A percentile compares a stretch with the other conserved stretches of the same genome.
Conservation (phyloP, 139 green algal genomes). For the Helicosporidium sp. region DNA sequence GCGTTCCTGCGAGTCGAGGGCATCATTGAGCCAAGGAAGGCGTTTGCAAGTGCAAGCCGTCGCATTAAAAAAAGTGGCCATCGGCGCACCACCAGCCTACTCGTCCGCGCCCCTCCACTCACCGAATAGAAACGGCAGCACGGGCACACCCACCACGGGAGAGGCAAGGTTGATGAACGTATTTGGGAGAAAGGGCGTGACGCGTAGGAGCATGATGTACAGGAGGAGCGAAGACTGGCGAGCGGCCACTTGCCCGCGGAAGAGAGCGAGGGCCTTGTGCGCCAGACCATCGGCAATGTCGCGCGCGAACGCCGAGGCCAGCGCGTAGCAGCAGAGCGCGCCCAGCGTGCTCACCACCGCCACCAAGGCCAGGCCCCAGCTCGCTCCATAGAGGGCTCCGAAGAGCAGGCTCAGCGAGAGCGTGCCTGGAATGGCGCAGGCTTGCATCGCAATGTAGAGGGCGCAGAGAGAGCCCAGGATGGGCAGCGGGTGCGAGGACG, state of each 20-base stretch:
- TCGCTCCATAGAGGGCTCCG: conserved; percentile 41
- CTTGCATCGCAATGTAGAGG: conserved; percentile 46
- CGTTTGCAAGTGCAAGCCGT: no score
- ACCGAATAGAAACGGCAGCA: conserved; percentile 31
- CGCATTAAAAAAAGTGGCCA: no score
- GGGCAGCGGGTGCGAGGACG: conserved; percentile 1
- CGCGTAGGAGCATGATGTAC: conserved; percentile 59
- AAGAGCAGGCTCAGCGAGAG: conserved; percentile 43
- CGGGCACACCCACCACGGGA: conserved; percentile 46
- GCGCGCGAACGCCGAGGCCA: conserved; percentile 24
- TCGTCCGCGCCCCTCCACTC: background rate
- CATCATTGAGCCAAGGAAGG: background rate
- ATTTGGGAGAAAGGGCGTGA: conserved; percentile 57
- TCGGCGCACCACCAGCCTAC: background rate
- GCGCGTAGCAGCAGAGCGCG: conserved; percentile 21
- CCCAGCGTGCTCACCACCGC: conserved; percentile 28
- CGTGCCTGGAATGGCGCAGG: conserved; percentile 53
- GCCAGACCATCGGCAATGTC: conserved; percentile 27
- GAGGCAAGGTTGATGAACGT: conserved; percentile 58
- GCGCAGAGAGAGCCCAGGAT: conserved; percentile 8
- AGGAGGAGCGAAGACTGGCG: conserved; percentile 30
- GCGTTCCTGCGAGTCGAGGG: conserved; percentile 22
- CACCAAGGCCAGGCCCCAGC: conserved; percentile 18
- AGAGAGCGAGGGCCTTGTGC: conserved; percentile 22
- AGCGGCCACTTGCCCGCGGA: conserved; percentile 26